phyloP scores from a whole-genome alignment of 202 grass and related monocot species.

The Schoenoplectus triqueter region DNA sequence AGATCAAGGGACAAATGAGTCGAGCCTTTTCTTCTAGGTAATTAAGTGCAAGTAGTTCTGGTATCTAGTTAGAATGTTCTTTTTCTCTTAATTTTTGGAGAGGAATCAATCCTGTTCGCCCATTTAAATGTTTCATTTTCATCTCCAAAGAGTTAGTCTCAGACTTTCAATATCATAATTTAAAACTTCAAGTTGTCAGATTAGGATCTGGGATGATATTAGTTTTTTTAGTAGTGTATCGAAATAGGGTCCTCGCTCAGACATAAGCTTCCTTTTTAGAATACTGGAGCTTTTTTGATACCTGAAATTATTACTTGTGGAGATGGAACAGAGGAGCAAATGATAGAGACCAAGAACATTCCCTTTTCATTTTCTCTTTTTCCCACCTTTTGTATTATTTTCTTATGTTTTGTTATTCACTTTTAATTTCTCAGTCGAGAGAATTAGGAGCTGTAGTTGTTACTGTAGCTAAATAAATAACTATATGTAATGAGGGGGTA shows the following conservation, averaged over 20 bases:
- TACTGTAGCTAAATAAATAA: constrained; percentile 39
- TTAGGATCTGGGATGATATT: not conserved
- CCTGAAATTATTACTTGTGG: constrained; percentile 18
- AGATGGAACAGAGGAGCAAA: constrained; percentile 28
- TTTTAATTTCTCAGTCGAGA: constrained; percentile 32
- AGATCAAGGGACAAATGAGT: constrained; percentile 35
- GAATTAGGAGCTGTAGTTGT: constrained; percentile 26
- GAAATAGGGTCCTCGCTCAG: constrained; percentile 10
- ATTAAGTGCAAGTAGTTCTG: constrained; percentile 10
- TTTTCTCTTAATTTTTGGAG: not conserved
- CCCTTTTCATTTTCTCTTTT: not conserved
- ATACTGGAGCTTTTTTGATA: constrained; percentile 21
- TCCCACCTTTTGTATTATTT: constrained; percentile 35
- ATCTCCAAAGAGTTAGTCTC: constrained; percentile 26
- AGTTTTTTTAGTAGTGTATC: constrained; percentile 26
- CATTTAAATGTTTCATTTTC: constrained; percentile 27
- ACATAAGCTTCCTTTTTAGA: constrained; percentile 3
- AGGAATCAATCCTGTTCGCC: constrained; percentile 10
- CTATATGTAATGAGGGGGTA: constrained; percentile 39
- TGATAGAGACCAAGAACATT: constrained; percentile 28
- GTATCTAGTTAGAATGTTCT: constrained; percentile 17
- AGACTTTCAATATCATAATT: constrained; percentile 13
- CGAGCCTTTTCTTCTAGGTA: constrained; percentile 48
- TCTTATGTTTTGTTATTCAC: constrained; percentile 37
- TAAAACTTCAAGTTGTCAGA: not conserved